Percentiles rank a stretch among this genome's conserved stretches.
Evolutionary conservation across 2,329 filamentous ascomycete species (phyloP).

Genomic region (Colletotrichum truncatum): DNA sequence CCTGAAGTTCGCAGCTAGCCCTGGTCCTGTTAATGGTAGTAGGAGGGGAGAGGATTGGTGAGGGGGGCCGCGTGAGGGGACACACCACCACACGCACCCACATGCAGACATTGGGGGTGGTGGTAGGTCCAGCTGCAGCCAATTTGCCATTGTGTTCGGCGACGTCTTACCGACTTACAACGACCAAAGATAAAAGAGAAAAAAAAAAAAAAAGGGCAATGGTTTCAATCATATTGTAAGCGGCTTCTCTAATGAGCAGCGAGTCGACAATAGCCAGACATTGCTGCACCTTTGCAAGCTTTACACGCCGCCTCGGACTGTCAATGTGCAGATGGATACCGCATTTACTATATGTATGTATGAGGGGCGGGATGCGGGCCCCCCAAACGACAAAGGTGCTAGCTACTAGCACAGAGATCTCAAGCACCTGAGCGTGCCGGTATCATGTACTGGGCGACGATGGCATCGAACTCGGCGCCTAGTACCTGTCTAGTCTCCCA

Average conservation of each 20-base stretch:
- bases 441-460: neutral
- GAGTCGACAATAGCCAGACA: neutral
- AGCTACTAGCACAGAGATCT: too few species aligned
- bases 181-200: neutral
- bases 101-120: neutral
- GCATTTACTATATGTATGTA: too few species aligned
- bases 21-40: conserved; percentile 6
- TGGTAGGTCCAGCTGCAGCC: neutral
- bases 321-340: too few species aligned
- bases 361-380: too few species aligned
- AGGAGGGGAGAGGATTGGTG: neutral
- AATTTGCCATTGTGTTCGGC: conserved; percentile 2
- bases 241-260: neutral
- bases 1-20: conserved; percentile 26
- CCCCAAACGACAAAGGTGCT: too few species aligned
- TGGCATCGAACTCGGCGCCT: conserved; percentile 2
- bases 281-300: neutral
- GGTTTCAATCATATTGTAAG: too few species aligned
- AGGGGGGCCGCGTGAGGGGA: neutral
- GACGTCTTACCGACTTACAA: neutral
- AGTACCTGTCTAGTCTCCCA: neutral
- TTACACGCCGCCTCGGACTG: too few species aligned
- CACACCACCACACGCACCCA: neutral
- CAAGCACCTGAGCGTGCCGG: neutral
- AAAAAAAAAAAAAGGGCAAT: neutral